Conservation (phyloP, 169 alveolate genomes). For the Perkinsus chesapeaki region DNA sequence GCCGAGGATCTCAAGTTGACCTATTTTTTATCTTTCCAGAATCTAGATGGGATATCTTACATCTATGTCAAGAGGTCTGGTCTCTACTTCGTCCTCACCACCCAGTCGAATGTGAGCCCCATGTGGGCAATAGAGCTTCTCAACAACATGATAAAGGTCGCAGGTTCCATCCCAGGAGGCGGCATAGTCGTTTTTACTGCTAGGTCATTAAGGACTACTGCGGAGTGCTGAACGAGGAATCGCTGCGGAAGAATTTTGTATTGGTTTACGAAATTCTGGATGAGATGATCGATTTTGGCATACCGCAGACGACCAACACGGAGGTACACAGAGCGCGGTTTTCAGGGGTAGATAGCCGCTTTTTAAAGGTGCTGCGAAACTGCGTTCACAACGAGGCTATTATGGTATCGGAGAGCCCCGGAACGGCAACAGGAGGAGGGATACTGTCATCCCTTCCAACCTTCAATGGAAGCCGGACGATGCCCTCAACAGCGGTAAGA, state of each 20-base stretch:
- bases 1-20: not conserved
- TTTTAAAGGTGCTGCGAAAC: constrained; percentile 45
- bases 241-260: constrained; percentile 88
- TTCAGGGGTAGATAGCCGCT: too few species aligned
- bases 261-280: constrained; percentile 92
- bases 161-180: constrained; percentile 18
- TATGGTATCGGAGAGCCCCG: not conserved
- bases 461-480: not conserved
- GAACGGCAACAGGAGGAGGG: not conserved
- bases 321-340: too few species aligned
- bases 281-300: constrained; percentile 91
- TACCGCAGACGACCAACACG: constrained; percentile 86
- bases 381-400: constrained; percentile 22
- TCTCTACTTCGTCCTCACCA: constrained; percentile 80
- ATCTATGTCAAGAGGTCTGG: constrained; percentile 66
- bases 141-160: constrained; percentile 67
- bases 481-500: not conserved
- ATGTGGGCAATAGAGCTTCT: constrained; percentile 78
- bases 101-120: constrained; percentile 83
- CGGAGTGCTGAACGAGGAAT: constrained; percentile 94
- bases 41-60: constrained; percentile 77
- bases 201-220: constrained; percentile 77
- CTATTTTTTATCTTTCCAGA: not conserved
- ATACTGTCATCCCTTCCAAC: not conserved
- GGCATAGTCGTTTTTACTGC: constrained; percentile 21